Evolutionary conservation across 441 rosid genomes (phyloP).

Genomic region (Pelargonium myrrhifolium): DNA sequence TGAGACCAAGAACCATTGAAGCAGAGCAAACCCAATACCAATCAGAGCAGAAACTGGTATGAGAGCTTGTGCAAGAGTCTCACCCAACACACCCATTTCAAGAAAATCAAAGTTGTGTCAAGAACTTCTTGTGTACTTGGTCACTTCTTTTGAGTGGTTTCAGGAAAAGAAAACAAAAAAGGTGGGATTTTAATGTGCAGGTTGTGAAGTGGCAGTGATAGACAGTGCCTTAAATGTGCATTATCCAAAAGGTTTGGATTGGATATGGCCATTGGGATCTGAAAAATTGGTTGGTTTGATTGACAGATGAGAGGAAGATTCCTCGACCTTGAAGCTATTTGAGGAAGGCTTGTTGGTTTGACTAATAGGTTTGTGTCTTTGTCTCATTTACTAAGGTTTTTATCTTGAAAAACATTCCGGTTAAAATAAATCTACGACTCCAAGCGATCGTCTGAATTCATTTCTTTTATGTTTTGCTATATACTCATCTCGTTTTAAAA

Average conservation of each 20-base stretch:
- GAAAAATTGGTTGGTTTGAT: constrained; percentile 39
- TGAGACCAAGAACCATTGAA: constrained; percentile 44
- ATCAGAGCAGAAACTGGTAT: constrained; percentile 31
- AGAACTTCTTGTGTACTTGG: not conserved
- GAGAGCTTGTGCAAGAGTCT: constrained; percentile 31
- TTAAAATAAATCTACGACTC: too few relatives aligned
- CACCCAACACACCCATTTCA: constrained; percentile 29
- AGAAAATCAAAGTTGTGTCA: not conserved
- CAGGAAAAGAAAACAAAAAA: not conserved
- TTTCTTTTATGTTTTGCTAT: too few relatives aligned
- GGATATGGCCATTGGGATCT: constrained; percentile 12
- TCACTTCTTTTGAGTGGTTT: not conserved
- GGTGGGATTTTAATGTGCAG: not conserved
- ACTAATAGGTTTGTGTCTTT: constrained; percentile 22
- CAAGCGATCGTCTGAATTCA: too few relatives aligned
- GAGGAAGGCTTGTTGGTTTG: constrained; percentile 31
- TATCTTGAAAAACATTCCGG: too few relatives aligned
- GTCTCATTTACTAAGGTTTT: constrained; percentile 3
- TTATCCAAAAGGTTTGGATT: constrained; percentile 14
- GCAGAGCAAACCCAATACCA: constrained; percentile 40
- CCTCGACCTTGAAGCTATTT: not conserved
- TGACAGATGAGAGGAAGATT: constrained; percentile 21
- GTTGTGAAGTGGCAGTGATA: not conserved
- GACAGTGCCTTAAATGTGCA: not conserved
- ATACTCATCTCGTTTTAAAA: too few relatives aligned